Percentiles rank a stretch among this genome's conserved stretches.
These are phyloP conservation scores for Neurospora tetraspora DNA, from an alignment of 495 filamentous ascomycete species.

Conservation along the genomic window DNA sequence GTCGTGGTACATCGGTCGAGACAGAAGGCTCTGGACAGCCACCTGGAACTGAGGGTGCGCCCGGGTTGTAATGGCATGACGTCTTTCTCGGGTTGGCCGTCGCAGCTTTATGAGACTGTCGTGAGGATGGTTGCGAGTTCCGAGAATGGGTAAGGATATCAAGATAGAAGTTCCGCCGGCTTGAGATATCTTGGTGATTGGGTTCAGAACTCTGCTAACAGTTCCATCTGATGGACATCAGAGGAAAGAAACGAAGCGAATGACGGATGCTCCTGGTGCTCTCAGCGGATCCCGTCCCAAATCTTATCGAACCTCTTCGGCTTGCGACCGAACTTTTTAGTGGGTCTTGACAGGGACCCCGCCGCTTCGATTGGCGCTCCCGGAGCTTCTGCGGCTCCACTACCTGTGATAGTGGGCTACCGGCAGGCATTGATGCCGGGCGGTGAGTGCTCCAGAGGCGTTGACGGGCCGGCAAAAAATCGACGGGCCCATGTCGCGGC, in stretches of 20 bases:
- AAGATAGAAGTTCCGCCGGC: background rate
- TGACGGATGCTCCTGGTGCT: background rate
- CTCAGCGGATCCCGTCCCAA: background rate
- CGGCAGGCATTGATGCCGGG: background rate
- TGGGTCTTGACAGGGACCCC: background rate
- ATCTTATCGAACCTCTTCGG: background rate
- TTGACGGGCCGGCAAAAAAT: background rate
- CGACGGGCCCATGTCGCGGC: background rate
- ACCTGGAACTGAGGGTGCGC: conserved; percentile 21
- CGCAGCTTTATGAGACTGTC: background rate
- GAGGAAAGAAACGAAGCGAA: background rate
- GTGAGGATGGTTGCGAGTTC: background rate
- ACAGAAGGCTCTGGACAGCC: conserved; percentile 31
- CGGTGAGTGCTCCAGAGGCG: background rate
- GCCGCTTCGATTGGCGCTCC: background rate
- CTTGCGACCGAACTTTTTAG: background rate
- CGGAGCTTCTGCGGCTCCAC: background rate
- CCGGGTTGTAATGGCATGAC: conserved; percentile 13
- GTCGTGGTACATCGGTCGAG: conserved; percentile 23
- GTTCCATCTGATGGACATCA: background rate
- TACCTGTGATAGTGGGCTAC: background rate
- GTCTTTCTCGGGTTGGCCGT: background rate
- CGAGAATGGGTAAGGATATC: background rate
- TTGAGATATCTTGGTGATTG: background rate
- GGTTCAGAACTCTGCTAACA: background rate